Percentiles rank a stretch among this genome's conserved stretches.
Conservation (phyloP, 2,329 filamentous ascomycete species). For the Fusarium graminum region DNA sequence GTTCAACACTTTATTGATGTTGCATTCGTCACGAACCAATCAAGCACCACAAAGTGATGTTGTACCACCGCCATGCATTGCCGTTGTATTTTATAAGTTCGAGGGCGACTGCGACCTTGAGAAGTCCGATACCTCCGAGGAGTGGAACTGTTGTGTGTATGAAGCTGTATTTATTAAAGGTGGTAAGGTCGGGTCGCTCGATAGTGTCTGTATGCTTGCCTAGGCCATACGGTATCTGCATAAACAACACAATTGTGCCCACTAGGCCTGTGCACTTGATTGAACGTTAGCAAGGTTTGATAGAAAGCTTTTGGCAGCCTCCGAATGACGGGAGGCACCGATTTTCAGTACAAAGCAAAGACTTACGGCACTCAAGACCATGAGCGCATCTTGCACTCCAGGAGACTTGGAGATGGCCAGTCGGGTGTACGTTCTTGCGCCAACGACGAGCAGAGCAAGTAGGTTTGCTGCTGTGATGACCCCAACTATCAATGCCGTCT, state of each 20-base stretch:
- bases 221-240: background rate
- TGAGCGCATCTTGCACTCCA: background rate
- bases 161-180: background rate
- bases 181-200: background rate
- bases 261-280: background rate
- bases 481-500: background rate
- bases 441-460: background rate
- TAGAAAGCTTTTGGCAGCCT: background rate
- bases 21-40: background rate
- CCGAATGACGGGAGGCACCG: too few relatives aligned
- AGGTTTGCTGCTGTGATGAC: background rate
- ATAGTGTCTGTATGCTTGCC: background rate
- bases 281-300: background rate
- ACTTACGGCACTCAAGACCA: slow-evolving; percentile 2
- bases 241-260: background rate
- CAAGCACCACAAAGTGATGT: background rate
- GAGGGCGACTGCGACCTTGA: background rate
- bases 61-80: slow-evolving; percentile 1
- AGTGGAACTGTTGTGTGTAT: background rate
- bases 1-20: background rate
- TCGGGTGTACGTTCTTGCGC: background rate
- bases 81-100: slow-evolving; percentile 4
- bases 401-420: background rate
- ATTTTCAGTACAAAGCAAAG: background rate
- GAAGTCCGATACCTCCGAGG: background rate